Conservation (phyloP, 1,139 yeast genomes). For the Taphrina communis region DNA sequence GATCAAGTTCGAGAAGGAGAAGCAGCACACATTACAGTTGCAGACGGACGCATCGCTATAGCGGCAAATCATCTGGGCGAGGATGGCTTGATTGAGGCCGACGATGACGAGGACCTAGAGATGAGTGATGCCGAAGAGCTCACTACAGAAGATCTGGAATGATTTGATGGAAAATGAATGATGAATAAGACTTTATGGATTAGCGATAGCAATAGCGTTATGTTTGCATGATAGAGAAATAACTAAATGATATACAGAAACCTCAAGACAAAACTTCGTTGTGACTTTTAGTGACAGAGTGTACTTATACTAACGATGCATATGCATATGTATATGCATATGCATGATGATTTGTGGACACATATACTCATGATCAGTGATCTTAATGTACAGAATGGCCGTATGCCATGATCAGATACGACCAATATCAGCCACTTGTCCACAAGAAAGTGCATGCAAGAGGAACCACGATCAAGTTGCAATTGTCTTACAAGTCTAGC, state of each 20-base stretch:
- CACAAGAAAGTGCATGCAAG: slow-evolving; percentile 1
- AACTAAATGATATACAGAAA: too few relatives aligned
- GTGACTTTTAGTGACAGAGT: too few relatives aligned
- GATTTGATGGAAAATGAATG: not conserved
- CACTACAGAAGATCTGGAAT: slow-evolving; percentile 31
- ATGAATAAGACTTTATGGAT: not conserved
- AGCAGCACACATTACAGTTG: slow-evolving; percentile 66
- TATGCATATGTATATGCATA: too few relatives aligned
- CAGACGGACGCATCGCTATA: slow-evolving; percentile 69
- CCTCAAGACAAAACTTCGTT: too few relatives aligned
- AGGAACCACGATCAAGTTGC: too few relatives aligned
- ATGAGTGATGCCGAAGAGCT: slow-evolving; percentile 56
- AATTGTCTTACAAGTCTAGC: too few relatives aligned
- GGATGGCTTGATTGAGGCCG: slow-evolving; percentile 60
- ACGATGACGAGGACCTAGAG: slow-evolving; percentile 53
- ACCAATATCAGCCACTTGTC: slow-evolving; percentile 5
- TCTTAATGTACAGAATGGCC: not conserved
- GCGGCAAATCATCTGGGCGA: slow-evolving; percentile 75
- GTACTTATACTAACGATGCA: too few relatives aligned
- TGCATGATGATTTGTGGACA: too few relatives aligned
- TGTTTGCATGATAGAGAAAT: too few relatives aligned
- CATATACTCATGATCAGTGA: not conserved
- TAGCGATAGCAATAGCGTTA: slow-evolving; percentile 19
- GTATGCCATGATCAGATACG: slow-evolving; percentile 4
- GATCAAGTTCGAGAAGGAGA: slow-evolving; percentile 91